Evolutionary conservation across 2,329 filamentous ascomycete species (phyloP), one percentile per base, ranked within the genome.

Genomic region (Hymenoscyphus linearis): DNA sequence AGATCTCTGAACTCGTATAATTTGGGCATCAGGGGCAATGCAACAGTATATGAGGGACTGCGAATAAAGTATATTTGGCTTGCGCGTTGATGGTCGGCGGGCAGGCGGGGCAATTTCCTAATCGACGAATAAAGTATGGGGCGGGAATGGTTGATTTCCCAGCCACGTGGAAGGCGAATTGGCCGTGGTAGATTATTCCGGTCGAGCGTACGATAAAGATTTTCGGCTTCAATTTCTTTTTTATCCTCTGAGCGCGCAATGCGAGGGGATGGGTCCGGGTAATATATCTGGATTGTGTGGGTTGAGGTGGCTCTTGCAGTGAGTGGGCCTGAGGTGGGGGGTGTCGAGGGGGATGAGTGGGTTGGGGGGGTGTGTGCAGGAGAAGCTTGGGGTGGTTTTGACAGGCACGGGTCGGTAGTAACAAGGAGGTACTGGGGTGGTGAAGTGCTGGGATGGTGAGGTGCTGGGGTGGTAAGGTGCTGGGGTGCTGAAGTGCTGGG

Each of bases 1-100:
- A 22, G 47, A 7, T 57, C 40, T 34, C 58, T n/a, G 9, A 52
- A 35, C 22, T 40, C 44, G 44, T 55, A 47, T 55, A 60, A 57
- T 58, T 61, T 61, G 13, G 55, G 27, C 12, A 58, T 47, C 16
- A 61, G 59, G n/a, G 59, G 59, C 59, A 61, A 54, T 13, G 52
- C 36, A 25, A 10, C 12, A 44, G 18, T 47, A 27, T 34, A 25
- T 57, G 31, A 16, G 55, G 18, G 26, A 47, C 37, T n/a, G n/a
- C 52, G 25, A 50, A 50, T 50, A 50, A 22, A 50, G 44, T 50
- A 50, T 18, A 25, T 25, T 13, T 44, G 3, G 44, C 18, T 50
- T 50, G 18, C 18, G 10, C 44, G 18, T 25, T 25, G 44, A 9
- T 25, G 44, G 18, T 25, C 4, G 31, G 27, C 27, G n/a, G 40